Base-by-base conservation (phyloP, 306 rosid genomes). In the Oxytropis ochrocephala region DNA sequence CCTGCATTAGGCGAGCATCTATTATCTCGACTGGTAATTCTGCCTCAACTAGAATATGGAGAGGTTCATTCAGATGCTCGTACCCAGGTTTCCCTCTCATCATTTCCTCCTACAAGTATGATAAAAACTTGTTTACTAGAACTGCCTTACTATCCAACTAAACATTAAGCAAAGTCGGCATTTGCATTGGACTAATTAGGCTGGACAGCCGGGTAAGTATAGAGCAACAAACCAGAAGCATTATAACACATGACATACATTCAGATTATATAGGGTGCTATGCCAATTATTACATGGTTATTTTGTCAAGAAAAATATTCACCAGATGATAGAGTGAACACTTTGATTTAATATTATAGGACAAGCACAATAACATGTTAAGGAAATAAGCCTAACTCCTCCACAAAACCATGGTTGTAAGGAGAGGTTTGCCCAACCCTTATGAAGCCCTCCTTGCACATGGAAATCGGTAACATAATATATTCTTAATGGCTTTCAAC, bases 81-180 rank as follows among this genome's bases (percentile, higher is more conserved):
- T 91, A 91, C 41, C 97, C 97, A 6, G 91, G 94, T 74, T 91
- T 91, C 13, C 96, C 97, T 49, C 97, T 82, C 97, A 91, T 89
- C 96, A 89, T 77, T 64, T 91, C 96, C 79, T 91, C 97, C 97
- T 91, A 69, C 61, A 74, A 60, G 76, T 19, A 78, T n/a, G 61
- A 75, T 12, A 24, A 70, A 50, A 65, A 66, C 10, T 57, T 10
- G 59, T 32, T 52, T 17, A 43, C 39, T 47, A 67, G 56, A 60
- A 64, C 44, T 11, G 35, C 58, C 54, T 9, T 56, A 32, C 17
- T 58, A 21, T 10, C 79, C 63, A 74, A 61, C 47, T 53, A 42
- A 63, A 79, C 43, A 69, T 53, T 50, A 13, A 60, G 54, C 36
- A 60, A 57, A 8, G 16, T 56, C 29, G 19, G 54, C 58, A n/a